Percentiles rank a stretch among this genome's conserved stretches.
These are phyloP conservation scores for Ramularia endophylla DNA, from an alignment of 2,329 filamentous ascomycete species.

Conservation along the genomic window DNA sequence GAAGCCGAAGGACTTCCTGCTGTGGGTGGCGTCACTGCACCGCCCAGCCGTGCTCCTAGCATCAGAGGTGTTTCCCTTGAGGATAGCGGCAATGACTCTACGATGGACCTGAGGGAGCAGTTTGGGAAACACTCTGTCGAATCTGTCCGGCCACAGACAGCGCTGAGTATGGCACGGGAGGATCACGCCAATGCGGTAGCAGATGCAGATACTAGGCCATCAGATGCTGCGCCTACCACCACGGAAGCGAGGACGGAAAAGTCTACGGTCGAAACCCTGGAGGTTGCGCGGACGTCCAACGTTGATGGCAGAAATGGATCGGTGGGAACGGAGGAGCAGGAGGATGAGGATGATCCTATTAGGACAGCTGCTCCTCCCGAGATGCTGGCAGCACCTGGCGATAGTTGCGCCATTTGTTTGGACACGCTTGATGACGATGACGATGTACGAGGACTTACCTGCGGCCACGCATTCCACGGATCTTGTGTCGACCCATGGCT, in stretches of 20 bases:
- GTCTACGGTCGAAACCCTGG: constrained; percentile 26
- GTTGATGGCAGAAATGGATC: constrained; percentile 26
- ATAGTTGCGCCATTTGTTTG: constrained; percentile 94
- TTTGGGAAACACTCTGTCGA: constrained; percentile 30
- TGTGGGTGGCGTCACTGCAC: constrained; percentile 72
- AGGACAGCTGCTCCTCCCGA: constrained; percentile 76
- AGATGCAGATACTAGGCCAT: constrained; percentile 14
- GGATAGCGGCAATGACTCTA: constrained; percentile 50
- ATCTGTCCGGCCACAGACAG: constrained; percentile 29
- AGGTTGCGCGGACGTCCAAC: constrained; percentile 20
- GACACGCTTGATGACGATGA: constrained; percentile 93
- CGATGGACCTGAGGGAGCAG: constrained; percentile 26
- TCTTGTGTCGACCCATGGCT: constrained; percentile 96
- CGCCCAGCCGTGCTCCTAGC: constrained; percentile 67
- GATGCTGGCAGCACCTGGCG: constrained; percentile 72
- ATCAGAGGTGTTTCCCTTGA: constrained; percentile 37
- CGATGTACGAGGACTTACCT: constrained; percentile 87
- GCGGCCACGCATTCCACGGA: constrained; percentile 97
- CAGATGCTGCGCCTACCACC: constrained; percentile 20
- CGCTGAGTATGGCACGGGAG: constrained; percentile 36
- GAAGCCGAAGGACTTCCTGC: constrained; percentile 79
- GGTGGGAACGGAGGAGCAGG: constrained; percentile 49
- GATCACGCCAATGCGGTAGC: constrained; percentile 42
- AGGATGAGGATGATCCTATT: constrained; percentile 74
- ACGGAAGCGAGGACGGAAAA: constrained; percentile 29